Conservation (phyloP, 116 monocot species). For the Iris pallida region DNA sequence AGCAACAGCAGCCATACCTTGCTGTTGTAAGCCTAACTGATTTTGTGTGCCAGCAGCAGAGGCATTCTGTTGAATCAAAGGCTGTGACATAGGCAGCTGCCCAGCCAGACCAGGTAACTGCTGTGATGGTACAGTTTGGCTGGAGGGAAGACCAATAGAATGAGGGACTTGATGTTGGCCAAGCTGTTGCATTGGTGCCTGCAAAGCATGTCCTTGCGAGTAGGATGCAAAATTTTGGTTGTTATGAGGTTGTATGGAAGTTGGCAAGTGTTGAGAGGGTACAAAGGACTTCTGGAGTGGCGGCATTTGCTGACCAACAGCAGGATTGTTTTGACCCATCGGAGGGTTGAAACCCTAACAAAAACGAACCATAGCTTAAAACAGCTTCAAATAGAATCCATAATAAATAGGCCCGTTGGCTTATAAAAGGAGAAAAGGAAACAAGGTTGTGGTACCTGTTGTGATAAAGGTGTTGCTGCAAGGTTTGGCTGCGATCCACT, state of each 20-base stretch:
- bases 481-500: slow-evolving; percentile 35
- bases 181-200: slow-evolving; percentile 42
- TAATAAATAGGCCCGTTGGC: not conserved
- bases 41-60: slow-evolving; percentile 31
- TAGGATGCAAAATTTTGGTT: slow-evolving; percentile 33
- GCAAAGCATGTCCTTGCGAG: slow-evolving; percentile 37
- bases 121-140: slow-evolving; percentile 31
- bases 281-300: slow-evolving; percentile 49
- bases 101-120: slow-evolving; percentile 37
- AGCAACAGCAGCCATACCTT: slow-evolving; percentile 23
- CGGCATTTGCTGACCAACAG: slow-evolving; percentile 52
- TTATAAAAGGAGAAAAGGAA: not conserved
- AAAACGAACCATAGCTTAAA: slow-evolving; percentile 4
- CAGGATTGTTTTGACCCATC: slow-evolving; percentile 36
- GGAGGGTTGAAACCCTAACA: slow-evolving; percentile 48
- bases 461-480: slow-evolving; percentile 26
- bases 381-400: not conserved
- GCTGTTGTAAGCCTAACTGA: slow-evolving; percentile 36
- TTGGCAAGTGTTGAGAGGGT: slow-evolving; percentile 42
- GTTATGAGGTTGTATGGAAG: slow-evolving; percentile 35
- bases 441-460: slow-evolving; percentile 28
- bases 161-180: slow-evolving; percentile 51
- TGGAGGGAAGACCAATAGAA: slow-evolving; percentile 35
- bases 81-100: slow-evolving; percentile 43
- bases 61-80: slow-evolving; percentile 42